phyloP scores from a whole-genome alignment of 352 stramenopile genomes.

The Pythium apleroticum region DNA sequence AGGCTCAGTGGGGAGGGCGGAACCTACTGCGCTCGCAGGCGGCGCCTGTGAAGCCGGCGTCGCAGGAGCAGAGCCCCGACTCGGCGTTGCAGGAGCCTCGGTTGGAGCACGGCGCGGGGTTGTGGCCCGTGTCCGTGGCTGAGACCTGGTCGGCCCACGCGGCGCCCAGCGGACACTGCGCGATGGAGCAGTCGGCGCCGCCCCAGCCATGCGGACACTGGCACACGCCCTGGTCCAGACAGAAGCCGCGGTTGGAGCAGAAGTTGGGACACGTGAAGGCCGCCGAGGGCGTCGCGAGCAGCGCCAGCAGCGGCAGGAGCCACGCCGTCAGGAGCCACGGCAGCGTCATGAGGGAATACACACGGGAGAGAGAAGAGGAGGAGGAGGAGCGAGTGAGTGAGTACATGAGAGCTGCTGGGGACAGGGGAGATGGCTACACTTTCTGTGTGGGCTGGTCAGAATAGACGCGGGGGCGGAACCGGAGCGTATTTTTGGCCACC shows the following conservation, averaged over 20 bases:
- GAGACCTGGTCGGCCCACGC: slow-evolving; percentile 77
- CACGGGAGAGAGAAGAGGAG: background rate
- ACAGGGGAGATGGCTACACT: no score
- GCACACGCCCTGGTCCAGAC: slow-evolving; percentile 53
- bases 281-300: background rate
- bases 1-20: background rate
- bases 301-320: slow-evolving; percentile 8
- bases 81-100: slow-evolving; percentile 58
- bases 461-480: no score
- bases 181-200: slow-evolving; percentile 65
- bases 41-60: slow-evolving; percentile 70
- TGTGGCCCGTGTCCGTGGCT: slow-evolving; percentile 72
- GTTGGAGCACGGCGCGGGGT: slow-evolving; percentile 88
- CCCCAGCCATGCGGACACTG: slow-evolving; percentile 46
- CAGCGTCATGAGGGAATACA: background rate
- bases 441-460: no score
- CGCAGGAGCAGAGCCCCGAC: slow-evolving; percentile 62
- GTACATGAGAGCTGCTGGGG: background rate
- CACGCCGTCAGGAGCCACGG: background rate
- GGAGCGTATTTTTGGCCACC: no score
- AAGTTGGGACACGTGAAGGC: slow-evolving; percentile 67
- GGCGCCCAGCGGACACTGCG: slow-evolving; percentile 56
- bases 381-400: no score
- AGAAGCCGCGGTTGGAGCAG: slow-evolving; percentile 70
- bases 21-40: slow-evolving; percentile 74